Base-by-base conservation (phyloP, 2,329 filamentous ascomycete species). In the Fusarium devonianum region DNA sequence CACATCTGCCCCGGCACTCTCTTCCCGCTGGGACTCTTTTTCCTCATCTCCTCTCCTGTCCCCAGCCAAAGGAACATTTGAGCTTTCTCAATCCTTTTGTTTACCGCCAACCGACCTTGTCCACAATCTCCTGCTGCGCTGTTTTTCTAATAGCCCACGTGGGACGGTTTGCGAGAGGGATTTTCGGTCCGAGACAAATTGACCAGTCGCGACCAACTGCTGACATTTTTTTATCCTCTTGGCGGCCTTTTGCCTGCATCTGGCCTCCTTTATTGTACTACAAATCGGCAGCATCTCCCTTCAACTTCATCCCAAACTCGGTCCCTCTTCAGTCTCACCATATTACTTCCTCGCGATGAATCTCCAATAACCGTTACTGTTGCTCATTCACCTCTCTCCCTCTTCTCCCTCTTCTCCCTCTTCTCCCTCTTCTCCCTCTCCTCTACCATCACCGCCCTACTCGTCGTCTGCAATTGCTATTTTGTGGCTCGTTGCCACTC, bases 1-100 rank as follows among this genome's bases (percentile, higher is more conserved):
- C 58, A 60, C 58, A 53, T 53, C 40, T 26, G 46, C 43, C 46
- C 44, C 53, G 49, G 57, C 46, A 60, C 57, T 60, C 49, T 53
- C 42, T 56, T 52, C 34, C 17, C 39, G 21, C 32, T 34, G 28
- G 53, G 34, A 38, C 47, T 47, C 57, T 39, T 48, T 61, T 52
- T 45, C 54, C 50, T 23, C 47, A 46, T 55, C 42, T 37, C 9
- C 35, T 40, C 44, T 29, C 23, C 8, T 25, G 32, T 50, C 18
- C 29, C 37, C 16, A 18, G 8, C 25, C 29, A 34, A 28, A 42
- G 44, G 36, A 33, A 51, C 44, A 58, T 58, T 51, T 37, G 49
- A 55, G 29, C 53, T 50, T 44, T 56, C 41, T 35, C 32, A 32
- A 43, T 28, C n/a, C n/a, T n/a, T n/a, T n/a, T n/a, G n/a, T n/a